Evolutionary conservation across 768 basidiomycete genomes (phyloP).

Genomic region (Phaffia australis): DNA sequence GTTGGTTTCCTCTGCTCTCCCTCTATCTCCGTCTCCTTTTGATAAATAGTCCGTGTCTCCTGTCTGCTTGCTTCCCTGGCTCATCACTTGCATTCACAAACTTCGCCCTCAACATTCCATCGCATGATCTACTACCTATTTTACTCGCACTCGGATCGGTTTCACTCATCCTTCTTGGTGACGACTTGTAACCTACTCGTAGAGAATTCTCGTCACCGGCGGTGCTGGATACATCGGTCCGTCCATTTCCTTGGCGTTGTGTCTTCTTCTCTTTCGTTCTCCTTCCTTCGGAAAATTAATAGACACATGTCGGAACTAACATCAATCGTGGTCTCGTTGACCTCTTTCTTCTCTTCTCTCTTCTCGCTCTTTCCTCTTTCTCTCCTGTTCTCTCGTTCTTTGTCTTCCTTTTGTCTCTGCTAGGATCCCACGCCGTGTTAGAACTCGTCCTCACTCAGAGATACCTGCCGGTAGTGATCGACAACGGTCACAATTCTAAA

Average conservation of each 20-base stretch:
- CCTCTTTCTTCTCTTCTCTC: background rate
- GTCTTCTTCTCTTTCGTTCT: background rate
- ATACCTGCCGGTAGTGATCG: constrained; percentile 87
- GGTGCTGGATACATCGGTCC: constrained; percentile 84
- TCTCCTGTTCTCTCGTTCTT: background rate
- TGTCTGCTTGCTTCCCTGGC: background rate
- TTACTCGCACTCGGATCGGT: too few species aligned
- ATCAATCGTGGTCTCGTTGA: too few species aligned
- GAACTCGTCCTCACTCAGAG: constrained; percentile 70
- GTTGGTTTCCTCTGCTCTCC: background rate
- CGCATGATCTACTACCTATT: background rate
- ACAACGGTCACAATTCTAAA: constrained; percentile 89
- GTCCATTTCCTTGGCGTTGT: constrained; percentile 22
- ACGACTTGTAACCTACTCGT: background rate
- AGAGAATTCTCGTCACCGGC: constrained; percentile 62
- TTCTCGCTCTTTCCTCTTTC: background rate
- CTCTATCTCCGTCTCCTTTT: background rate
- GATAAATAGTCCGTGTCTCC: background rate
- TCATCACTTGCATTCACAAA: background rate
- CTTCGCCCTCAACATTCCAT: background rate
- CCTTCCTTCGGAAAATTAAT: background rate
- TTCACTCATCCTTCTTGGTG: too few species aligned
- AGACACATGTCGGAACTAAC: too few species aligned
- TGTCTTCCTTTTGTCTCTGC: background rate
- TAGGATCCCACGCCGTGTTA: constrained; percentile 89